A percentile compares a stretch with the other conserved stretches of the same genome.
Conservation (phyloP, 345 rosid genomes). For the Eucalyptus tenuipes region DNA sequence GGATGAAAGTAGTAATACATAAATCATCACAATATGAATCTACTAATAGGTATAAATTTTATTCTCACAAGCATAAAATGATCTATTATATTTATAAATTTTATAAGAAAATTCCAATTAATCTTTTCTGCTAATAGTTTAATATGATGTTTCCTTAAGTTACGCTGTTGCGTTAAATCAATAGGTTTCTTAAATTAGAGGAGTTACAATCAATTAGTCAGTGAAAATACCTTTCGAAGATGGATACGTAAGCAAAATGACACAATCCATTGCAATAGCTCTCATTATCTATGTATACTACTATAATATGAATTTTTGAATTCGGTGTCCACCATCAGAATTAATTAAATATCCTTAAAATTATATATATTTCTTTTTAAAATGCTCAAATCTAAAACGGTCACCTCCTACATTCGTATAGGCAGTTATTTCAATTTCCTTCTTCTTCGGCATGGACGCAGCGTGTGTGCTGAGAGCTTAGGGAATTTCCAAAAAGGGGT, state of each 20-base stretch:
- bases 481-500: background rate
- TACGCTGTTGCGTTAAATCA: background rate
- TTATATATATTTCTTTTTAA: no score
- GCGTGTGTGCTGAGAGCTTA: background rate
- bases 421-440: no score
- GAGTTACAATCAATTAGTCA: no score
- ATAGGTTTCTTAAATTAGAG: background rate
- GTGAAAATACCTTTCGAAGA: no score
- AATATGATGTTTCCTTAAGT: fast-evolving
- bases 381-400: fast-evolving
- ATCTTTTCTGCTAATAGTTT: no score
- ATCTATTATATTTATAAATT: no score
- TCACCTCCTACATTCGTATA: fast-evolving
- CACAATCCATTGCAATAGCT: background rate
- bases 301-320: background rate
- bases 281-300: background rate
- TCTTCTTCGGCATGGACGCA: background rate
- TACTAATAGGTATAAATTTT: no score
- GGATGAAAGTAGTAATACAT: no score
- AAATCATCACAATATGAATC: no score
- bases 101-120: background rate
- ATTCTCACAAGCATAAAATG: no score
- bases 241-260: no score
- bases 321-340: fast-evolving
- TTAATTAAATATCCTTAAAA: background rate